Base-by-base conservation (phyloP, 495 filamentous ascomycete species). In the Talaromyces borbonicus region DNA sequence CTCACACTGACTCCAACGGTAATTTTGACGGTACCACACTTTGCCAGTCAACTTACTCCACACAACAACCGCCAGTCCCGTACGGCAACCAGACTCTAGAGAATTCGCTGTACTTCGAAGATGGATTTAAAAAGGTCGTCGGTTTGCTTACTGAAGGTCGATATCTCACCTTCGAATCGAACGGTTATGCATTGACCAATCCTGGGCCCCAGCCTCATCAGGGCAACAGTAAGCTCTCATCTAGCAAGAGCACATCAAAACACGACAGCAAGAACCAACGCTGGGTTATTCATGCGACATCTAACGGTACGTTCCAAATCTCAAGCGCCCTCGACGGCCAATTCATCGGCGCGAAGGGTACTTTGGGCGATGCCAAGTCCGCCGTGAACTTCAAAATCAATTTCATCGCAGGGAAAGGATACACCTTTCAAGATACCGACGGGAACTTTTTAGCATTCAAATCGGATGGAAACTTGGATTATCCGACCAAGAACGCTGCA, bases 71-170 rank as follows among this genome's bases (percentile, higher is more conserved):
- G 6, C 54, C 62, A 5, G 69, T 75, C 0, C 74, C 72, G 6
- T 78, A 75, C 35, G 67, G 66, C 23, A 39, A 66, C 26, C 69
- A 73, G 52, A 52, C 39, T 18, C 49, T 58, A 5, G 49, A 45
- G 18, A 55, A 66, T n/a, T 23, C 59, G 3, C 48, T 69, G 33
- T 69, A 43, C 41, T 67, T 67, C 29, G 73, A 78, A 45, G 55
- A 73, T 25, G 74, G 74, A 3, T 76, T 66, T 59, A 76, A 76
- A 57, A 52, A 65, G 32, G 60, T 69, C n/a, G 57, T 75, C 6
- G 74, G 74, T 8, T 62, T 65, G 23, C 51, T 78, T 27, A 76
- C 74, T 9, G 74, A 78, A 47, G 74, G 74, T 11, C 70, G 74
- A n/a, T 67, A 67, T 31, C 41, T 69, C 12, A 56, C 58, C 22